phyloP scores from a whole-genome alignment of 1,284 basidiomycete species.

The Termitomyces sp. region DNA sequence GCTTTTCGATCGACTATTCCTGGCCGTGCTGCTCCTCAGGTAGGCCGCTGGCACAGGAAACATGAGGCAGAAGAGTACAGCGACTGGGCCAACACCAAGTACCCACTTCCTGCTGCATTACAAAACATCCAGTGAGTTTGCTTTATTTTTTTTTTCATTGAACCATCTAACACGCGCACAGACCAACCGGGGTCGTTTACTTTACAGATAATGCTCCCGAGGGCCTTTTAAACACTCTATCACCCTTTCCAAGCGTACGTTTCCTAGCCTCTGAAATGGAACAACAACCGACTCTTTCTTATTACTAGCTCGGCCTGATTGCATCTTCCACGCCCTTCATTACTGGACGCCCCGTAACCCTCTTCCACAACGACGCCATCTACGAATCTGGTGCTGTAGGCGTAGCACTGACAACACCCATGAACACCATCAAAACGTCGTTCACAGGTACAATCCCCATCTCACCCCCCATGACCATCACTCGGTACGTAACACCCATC shows the following conservation, averaged over 20 bases:
- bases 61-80: slow-evolving; percentile 23
- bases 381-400: slow-evolving; percentile 71
- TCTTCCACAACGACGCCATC: slow-evolving; percentile 60
- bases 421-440: slow-evolving; percentile 20
- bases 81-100: slow-evolving; percentile 40
- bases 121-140: slow-evolving; percentile 31
- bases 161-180: background rate
- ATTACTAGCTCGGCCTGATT: slow-evolving; percentile 70
- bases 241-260: slow-evolving; percentile 50
- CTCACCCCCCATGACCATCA: slow-evolving; percentile 50
- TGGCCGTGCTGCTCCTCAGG: slow-evolving; percentile 51
- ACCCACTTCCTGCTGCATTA: slow-evolving; percentile 35
- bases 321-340: slow-evolving; percentile 82
- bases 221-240: slow-evolving; percentile 51
- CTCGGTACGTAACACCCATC: slow-evolving; percentile 36
- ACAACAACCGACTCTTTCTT: slow-evolving; percentile 3
- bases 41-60: slow-evolving; percentile 60
- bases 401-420: slow-evolving; percentile 42
- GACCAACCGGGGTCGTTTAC: slow-evolving; percentile 45
- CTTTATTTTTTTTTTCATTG: background rate
- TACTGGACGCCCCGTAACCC: slow-evolving; percentile 74
- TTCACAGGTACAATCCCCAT: slow-evolving; percentile 56
- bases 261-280: background rate
- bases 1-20: slow-evolving; percentile 58
- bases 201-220: slow-evolving; percentile 61